These are phyloP conservation scores for Cryptococcus hybrid DNA, from an alignment of 1,284 basidiomycete species.

Conservation along the genomic window DNA sequence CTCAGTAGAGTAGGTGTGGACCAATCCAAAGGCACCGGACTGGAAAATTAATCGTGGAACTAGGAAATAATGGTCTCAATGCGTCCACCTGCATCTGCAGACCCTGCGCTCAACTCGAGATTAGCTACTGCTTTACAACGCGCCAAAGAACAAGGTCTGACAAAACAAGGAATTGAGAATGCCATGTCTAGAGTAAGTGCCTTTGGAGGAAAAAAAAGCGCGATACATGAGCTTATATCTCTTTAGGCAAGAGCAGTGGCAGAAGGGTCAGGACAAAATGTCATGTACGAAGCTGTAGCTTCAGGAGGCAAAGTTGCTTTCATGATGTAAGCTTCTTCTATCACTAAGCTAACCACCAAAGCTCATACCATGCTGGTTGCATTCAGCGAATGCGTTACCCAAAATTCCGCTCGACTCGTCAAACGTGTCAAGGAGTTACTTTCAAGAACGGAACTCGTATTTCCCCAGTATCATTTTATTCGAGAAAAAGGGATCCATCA, in stretches of 20 bases:
- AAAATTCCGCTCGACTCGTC: conserved; percentile 69
- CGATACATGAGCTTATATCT: not conserved
- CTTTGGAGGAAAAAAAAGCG: conserved; percentile 11
- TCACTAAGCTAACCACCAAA: not conserved
- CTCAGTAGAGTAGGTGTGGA: conserved; percentile 58
- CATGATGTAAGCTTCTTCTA: conserved; percentile 62
- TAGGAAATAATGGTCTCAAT: conserved; percentile 71
- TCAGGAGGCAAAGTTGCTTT: conserved; percentile 64
- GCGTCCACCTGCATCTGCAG: conserved; percentile 63
- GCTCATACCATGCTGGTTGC: not conserved
- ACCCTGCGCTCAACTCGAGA: conserved; percentile 63
- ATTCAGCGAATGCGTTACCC: conserved; percentile 52
- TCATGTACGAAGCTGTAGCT: conserved; percentile 69
- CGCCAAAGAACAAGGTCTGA: conserved; percentile 65
- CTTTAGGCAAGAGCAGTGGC: conserved; percentile 26
- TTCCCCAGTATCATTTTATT: conserved; percentile 76
- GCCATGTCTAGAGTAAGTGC: conserved; percentile 63
- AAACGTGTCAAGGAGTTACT: conserved; percentile 64
- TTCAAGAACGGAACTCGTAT: conserved; percentile 62
- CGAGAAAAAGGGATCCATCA: conserved; percentile 64
- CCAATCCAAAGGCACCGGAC: conserved; percentile 4
- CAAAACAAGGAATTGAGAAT: conserved; percentile 72
- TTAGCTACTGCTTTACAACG: conserved; percentile 63
- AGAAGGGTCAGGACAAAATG: conserved; percentile 39
- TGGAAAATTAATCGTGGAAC: not conserved